These are phyloP conservation scores for Choanephora cucurbitarum DNA, from an alignment of 371 early-diverging fungal species.

Conservation along the genomic window DNA sequence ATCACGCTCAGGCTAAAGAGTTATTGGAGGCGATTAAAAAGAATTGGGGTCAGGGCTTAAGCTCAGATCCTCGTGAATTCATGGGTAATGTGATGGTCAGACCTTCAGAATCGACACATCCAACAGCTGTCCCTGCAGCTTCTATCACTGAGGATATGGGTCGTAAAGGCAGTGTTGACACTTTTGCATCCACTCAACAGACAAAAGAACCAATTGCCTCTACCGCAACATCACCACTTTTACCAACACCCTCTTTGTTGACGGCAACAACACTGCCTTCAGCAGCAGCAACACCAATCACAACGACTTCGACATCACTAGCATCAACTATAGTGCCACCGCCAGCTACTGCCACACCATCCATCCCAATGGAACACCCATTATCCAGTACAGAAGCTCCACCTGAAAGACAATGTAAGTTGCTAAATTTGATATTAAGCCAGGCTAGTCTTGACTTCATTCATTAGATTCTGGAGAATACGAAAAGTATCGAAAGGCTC, in stretches of 20 bases:
- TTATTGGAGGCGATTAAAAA: conserved; percentile 39
- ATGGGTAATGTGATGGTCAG: conserved; percentile 9
- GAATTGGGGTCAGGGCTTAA: conserved; percentile 33
- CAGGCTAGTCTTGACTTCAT: not conserved
- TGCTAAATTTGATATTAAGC: not conserved
- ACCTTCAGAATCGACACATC: not conserved
- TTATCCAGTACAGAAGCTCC: conserved; percentile 14
- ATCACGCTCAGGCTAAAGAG: conserved; percentile 49
- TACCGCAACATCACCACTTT: no score
- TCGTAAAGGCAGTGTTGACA: conserved; percentile 4
- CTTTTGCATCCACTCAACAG: no score
- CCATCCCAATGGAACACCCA: no score
- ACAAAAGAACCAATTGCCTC: no score
- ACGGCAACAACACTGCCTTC: no score
- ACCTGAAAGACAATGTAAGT: conserved; percentile 21
- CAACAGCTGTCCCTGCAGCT: not conserved
- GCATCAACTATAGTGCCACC: no score
- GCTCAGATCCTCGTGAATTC: conserved; percentile 11
- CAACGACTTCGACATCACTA: no score
- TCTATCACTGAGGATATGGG: conserved; percentile 17
- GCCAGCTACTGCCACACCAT: conserved; percentile 2
- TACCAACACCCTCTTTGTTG: no score
- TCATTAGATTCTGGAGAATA: not conserved
- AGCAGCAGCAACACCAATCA: no score
- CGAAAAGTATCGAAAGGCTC: conserved; percentile 37